Percentiles rank a stretch among this genome's conserved stretches.
Evolutionary conservation across 2,329 filamentous ascomycete genomes (phyloP).

Genomic region (Scolecobasidium constrictum): DNA sequence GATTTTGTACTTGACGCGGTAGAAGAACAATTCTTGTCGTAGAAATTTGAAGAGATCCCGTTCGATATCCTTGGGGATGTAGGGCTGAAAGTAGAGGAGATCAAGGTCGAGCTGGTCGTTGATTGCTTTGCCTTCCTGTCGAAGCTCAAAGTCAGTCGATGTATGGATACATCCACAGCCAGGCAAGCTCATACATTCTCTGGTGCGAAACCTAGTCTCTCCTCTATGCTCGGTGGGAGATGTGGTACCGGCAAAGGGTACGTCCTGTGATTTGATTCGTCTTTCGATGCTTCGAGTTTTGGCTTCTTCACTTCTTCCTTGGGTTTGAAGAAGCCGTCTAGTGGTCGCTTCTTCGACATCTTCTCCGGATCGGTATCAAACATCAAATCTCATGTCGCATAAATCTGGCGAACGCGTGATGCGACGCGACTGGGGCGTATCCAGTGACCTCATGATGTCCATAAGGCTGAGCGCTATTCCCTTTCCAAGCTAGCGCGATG

Average conservation of each 20-base stretch:
- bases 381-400: too few relatives aligned
- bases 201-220: slow-evolving; percentile 28
- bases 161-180: too few relatives aligned
- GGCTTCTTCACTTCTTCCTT: slow-evolving; percentile 31
- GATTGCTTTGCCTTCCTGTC: slow-evolving; percentile 43
- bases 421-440: too few relatives aligned
- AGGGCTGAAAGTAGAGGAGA: slow-evolving; percentile 65
- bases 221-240: slow-evolving; percentile 32
- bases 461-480: too few relatives aligned
- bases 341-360: slow-evolving; percentile 45
- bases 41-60: slow-evolving; percentile 59
- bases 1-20: slow-evolving; percentile 63
- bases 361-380: neutral
- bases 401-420: too few relatives aligned
- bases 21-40: slow-evolving; percentile 61
- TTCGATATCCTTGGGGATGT: slow-evolving; percentile 47
- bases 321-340: slow-evolving; percentile 58
- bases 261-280: slow-evolving; percentile 32
- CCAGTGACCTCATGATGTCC: too few relatives aligned
- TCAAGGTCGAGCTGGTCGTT: slow-evolving; percentile 61
- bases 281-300: slow-evolving; percentile 17
- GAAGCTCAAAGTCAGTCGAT: too few relatives aligned
- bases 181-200: slow-evolving; percentile 15
- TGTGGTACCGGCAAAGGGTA: slow-evolving; percentile 44
- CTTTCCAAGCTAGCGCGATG: too few relatives aligned